Percentiles rank a stretch among this genome's conserved stretches.
These are phyloP conservation scores for Kwoniella botswanensis DNA, from an alignment of 768 basidiomycete species.

Conservation along the genomic window DNA sequence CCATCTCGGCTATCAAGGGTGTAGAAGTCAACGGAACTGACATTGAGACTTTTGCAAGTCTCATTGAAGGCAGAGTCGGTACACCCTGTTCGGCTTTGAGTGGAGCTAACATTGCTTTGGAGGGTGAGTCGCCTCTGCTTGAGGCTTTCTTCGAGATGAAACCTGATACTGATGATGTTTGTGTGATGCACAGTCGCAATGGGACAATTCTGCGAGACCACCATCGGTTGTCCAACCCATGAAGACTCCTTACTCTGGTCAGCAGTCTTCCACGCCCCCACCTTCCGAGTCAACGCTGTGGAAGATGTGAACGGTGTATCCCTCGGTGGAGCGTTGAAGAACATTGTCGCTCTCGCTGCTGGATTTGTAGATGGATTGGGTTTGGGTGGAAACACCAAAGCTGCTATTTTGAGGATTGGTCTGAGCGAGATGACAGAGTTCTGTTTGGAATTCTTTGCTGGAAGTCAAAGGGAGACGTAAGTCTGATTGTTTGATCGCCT, in stretches of 20 bases:
- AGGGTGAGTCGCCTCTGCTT: constrained; percentile 34
- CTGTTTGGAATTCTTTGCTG: constrained; percentile 60
- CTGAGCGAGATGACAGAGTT: constrained; percentile 62
- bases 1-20: constrained; percentile 62
- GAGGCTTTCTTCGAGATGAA: neutral
- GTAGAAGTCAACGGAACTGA: constrained; percentile 61
- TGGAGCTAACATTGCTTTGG: constrained; percentile 62
- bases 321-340: constrained; percentile 62
- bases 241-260: constrained; percentile 59
- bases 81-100: constrained; percentile 60
- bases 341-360: constrained; percentile 62
- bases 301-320: constrained; percentile 61
- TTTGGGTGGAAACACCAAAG: constrained; percentile 61
- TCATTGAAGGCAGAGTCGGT: constrained; percentile 59
- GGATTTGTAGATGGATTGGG: constrained; percentile 61
- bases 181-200: constrained; percentile 52
- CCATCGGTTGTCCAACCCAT: constrained; percentile 59
- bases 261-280: constrained; percentile 59
- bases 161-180: neutral
- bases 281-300: constrained; percentile 60
- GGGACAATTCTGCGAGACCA: constrained; percentile 62
- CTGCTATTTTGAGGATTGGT: constrained; percentile 62
- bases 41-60: constrained; percentile 61
- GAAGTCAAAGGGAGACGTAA: constrained; percentile 55
- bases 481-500: constrained; percentile 49